Evolutionary conservation across 2,329 filamentous ascomycete species (phyloP), one percentile per base, ranked within the genome.

Genomic region (Alternaria triticimaculans): DNA sequence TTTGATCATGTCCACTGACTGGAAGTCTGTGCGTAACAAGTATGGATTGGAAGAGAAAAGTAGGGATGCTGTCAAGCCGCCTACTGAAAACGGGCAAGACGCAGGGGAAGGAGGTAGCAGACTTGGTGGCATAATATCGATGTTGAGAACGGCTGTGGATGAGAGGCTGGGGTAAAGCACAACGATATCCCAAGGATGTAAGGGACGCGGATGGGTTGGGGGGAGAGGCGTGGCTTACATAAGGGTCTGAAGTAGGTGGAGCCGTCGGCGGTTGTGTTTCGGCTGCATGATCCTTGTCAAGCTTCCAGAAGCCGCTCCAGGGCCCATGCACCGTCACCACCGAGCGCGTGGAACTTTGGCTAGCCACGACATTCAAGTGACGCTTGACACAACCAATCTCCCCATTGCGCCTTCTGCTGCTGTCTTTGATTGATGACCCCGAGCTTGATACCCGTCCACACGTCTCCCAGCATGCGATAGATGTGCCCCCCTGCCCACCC

Each of bases 401-500:
- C 20, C 10, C 14, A 28, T 51, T 60, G 45, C 51, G 23, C 46
- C 51, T 44, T 53, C 20, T 51, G 26, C 11, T 63, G 12, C 51
- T 28, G 26, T 60, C 15, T 20, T 14, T 44, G 9, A 6, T 41
- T 23, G 57, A 51, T 20, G 25, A 55, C 11, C 8, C 15, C 4
- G 30, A 43, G 20, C 45, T 25, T 23, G 25, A 18, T 12, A 28
- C 20, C 4, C 20, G 6, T 20, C 26, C 20, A n/a, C 6, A 44
- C 28, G 10, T 15, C 20, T n/a, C 15, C 12, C 37, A 53, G 55
- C 25, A 71, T 69, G 66, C 64, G 58, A 66, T 71, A 68, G 55
- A 55, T 33, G 43, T 21, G 53, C 55, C 62, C 61, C 30, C 58
- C 72, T 28, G 21, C 58, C 58, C 62, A 73, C 73, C 70, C 73